Conservation (phyloP, 2,329 filamentous ascomycete genomes). For the Fusarium pseudoanthophilum region DNA sequence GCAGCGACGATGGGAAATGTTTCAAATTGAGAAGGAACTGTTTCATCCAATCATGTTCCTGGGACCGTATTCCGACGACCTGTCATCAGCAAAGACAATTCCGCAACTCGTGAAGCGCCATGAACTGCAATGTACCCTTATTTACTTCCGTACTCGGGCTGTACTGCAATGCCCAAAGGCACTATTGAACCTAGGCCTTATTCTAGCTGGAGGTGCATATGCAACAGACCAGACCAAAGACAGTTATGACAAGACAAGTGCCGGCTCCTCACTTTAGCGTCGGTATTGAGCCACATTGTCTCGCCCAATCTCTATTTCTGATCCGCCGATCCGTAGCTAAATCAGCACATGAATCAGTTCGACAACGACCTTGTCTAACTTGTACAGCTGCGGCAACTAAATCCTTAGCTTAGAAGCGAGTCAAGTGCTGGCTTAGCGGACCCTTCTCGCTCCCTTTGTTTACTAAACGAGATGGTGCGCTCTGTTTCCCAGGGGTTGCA, state of each 20-base stretch:
- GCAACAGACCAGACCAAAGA: neutral
- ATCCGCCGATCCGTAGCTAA: neutral
- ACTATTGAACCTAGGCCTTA: neutral
- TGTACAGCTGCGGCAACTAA: neutral
- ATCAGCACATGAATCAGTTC: neutral
- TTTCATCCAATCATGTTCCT: neutral
- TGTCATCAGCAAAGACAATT: neutral
- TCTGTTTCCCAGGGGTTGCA: neutral
- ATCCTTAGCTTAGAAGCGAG: neutral
- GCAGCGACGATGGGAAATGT: neutral
- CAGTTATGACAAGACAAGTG: neutral
- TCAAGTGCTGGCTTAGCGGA: neutral
- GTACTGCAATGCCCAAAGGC: neutral
- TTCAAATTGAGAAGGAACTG: neutral
- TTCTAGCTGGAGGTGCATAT: neutral
- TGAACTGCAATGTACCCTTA: neutral
- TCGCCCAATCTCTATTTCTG: neutral
- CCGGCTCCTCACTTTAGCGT: constrained; percentile 18
- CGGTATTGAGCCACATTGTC: constrained; percentile 12
- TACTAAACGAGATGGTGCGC: neutral
- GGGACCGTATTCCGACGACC: neutral
- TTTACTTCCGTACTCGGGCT: neutral
- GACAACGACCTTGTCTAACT: neutral
- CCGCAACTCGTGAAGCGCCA: neutral
- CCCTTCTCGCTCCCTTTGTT: neutral